Evolutionary conservation across 192 early-diverging fungal species (phyloP).

Genomic region (Coemansia sp.): DNA sequence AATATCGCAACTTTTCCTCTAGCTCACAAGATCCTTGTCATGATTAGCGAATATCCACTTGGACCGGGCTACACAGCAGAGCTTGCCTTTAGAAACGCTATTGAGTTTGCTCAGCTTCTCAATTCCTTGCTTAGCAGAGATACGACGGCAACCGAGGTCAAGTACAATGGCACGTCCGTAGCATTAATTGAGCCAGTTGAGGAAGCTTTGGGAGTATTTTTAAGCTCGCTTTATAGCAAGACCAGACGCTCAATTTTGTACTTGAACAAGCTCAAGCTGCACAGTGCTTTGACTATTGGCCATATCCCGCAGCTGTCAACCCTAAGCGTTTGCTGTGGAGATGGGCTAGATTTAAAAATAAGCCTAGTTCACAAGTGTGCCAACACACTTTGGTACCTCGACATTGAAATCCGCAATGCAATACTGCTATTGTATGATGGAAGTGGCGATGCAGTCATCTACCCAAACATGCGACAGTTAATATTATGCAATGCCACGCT

Average conservation of each 20-base stretch:
- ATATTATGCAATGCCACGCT: not conserved
- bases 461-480: not conserved
- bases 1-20: not conserved
- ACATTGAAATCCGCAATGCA: not conserved
- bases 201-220: not conserved
- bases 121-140: not conserved
- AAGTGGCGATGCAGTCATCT: not conserved
- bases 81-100: not conserved
- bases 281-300: not conserved
- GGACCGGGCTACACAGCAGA: not conserved
- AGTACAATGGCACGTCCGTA: not conserved
- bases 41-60: not conserved
- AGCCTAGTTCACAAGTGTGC: slow-evolving; percentile 1
- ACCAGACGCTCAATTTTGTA: not conserved
- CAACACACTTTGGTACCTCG: not conserved
- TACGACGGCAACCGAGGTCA: not conserved
- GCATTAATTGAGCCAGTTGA: not conserved
- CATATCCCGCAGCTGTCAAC: not conserved
- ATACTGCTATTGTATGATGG: not conserved
- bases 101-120: not conserved
- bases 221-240: not conserved
- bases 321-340: not conserved
- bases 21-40: not conserved
- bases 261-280: not conserved
- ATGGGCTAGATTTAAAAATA: not conserved